A percentile compares a stretch with the other conserved stretches of the same genome.
phyloP scores from a whole-genome alignment of 768 basidiomycete genomes.

The Kwoniella shandongensis region DNA sequence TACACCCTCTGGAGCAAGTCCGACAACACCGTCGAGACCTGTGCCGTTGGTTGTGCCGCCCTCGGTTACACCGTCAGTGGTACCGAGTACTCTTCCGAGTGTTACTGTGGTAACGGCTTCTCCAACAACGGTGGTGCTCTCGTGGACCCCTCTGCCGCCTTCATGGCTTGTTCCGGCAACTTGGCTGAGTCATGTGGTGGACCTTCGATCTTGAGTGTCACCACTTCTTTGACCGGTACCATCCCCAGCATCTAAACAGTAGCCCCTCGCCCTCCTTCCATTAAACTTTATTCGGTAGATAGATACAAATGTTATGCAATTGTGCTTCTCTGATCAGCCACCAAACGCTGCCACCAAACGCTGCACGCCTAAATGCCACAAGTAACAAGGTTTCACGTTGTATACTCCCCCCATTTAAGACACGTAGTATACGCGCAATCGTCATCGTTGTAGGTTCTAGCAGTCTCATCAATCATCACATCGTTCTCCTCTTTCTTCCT shows the following conservation, averaged over 20 bases:
- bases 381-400: no score
- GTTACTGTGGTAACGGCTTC: constrained; percentile 29
- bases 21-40: constrained; percentile 26
- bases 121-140: constrained; percentile 20
- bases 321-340: no score
- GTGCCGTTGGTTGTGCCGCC: constrained; percentile 29
- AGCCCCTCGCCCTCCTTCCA: no score
- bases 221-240: constrained; percentile 9
- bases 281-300: no score
- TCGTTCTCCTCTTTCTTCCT: no score
- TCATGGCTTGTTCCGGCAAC: constrained; percentile 24
- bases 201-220: constrained; percentile 18
- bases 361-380: no score
- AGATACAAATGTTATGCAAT: no score
- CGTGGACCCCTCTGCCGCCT: constrained; percentile 12
- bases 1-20: constrained; percentile 10
- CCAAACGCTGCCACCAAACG: no score
- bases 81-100: constrained; percentile 27
- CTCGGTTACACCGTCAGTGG: constrained; percentile 23
- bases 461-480: no score
- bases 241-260: constrained; percentile 17
- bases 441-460: no score
- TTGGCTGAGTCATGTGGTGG: constrained; percentile 23
- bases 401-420: no score
- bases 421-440: no score